phyloP scores from a whole-genome alignment of 345 rosid species.

The Eucalyptus rudis region DNA sequence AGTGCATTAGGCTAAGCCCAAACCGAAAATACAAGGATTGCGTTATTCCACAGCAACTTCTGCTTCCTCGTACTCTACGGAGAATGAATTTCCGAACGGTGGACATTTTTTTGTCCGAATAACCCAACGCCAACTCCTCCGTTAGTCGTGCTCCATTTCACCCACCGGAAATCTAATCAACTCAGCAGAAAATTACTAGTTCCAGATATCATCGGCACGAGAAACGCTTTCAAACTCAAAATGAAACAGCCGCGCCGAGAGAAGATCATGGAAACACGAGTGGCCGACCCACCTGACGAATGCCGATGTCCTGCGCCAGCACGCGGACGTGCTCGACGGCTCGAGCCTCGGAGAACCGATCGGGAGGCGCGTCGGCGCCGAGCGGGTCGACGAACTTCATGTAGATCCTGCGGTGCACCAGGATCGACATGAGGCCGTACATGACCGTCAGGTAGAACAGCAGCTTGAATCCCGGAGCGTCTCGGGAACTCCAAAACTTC shows the following conservation, averaged over 20 bases:
- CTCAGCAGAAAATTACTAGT: neutral
- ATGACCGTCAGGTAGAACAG: conserved; percentile 33
- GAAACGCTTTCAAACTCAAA: neutral
- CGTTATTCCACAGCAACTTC: neutral
- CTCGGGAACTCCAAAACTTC: conserved; percentile 28
- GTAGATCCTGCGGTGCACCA: conserved; percentile 47
- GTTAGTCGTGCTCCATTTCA: neutral
- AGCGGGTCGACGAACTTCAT: conserved; percentile 61
- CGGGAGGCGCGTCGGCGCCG: conserved; percentile 64
- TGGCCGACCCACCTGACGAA: conserved; percentile 63
- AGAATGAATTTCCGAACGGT: neutral
- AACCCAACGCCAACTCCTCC: neutral
- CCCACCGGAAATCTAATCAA: neutral
- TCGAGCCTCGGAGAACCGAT: conserved; percentile 91
- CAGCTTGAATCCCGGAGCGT: conserved; percentile 52
- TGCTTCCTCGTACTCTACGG: neutral
- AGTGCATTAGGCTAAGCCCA: neutral
- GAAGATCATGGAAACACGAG: neutral
- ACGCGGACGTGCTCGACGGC: conserved; percentile 81
- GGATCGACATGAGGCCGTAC: conserved; percentile 52
- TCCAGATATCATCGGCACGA: neutral
- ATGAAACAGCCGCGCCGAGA: neutral
- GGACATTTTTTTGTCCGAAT: neutral
- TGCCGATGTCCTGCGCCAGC: conserved; percentile 54
- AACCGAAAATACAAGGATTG: neutral